Evolutionary conservation across 2,329 filamentous ascomycete species (phyloP).

Genomic region (Claviceps africana): DNA sequence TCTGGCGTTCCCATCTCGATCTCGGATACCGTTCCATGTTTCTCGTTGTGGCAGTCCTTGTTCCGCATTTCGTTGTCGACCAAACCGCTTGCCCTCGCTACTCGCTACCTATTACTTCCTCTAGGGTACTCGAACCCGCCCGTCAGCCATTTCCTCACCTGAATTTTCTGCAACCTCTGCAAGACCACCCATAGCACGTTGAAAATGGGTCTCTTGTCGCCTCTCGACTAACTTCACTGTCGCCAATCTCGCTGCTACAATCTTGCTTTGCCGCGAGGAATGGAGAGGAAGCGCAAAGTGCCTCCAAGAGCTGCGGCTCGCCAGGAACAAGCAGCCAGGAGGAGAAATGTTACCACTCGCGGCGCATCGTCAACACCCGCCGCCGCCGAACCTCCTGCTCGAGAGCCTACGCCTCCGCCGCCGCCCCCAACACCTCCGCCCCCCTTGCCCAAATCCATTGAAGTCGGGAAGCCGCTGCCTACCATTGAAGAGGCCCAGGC

Average conservation of each 20-base stretch:
- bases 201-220: conserved; percentile 16
- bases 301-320: conserved; percentile 48
- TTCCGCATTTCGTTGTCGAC: neutral
- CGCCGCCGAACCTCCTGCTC: conserved; percentile 18
- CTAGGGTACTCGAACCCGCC: neutral
- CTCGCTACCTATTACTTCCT: neutral
- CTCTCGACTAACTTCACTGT: conserved; percentile 4
- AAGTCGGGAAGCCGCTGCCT: conserved; percentile 54
- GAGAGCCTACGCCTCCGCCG: conserved; percentile 18
- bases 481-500: conserved; percentile 55
- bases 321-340: conserved; percentile 45
- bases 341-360: conserved; percentile 41
- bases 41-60: neutral
- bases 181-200: conserved; percentile 16
- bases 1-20: too few relatives aligned
- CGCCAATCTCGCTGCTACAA: neutral
- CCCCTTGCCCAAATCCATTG: conserved; percentile 47
- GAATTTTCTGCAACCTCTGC: neutral
- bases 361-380: conserved; percentile 36
- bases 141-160: neutral
- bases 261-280: conserved; percentile 14
- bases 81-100: neutral
- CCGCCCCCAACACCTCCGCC: conserved; percentile 21
- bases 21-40: neutral
- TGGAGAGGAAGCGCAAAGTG: conserved; percentile 54